Conservation (phyloP, 768 basidiomycete genomes). For the Lentinula raphanica region DNA sequence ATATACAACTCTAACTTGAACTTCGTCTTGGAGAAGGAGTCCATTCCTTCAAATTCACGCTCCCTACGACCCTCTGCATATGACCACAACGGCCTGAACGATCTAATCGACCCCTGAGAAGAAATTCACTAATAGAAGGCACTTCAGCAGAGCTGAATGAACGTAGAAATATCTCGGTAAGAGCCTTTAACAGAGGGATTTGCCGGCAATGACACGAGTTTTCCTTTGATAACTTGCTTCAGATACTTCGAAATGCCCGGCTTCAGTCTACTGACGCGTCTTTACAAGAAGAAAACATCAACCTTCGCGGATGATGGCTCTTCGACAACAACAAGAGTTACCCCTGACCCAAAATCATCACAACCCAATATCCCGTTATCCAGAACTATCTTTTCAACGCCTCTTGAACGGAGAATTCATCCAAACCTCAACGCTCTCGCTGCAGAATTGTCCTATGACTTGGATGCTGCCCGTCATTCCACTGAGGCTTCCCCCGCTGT, state of each 20-base stretch:
- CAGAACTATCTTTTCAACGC: neutral
- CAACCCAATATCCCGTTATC: neutral
- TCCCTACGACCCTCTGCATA: neutral
- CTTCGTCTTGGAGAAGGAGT: neutral
- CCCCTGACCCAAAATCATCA: neutral
- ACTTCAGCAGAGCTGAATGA: constrained; percentile 5
- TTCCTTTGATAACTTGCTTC: neutral
- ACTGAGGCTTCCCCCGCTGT: neutral
- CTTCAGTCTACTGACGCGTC: neutral
- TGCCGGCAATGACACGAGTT: neutral
- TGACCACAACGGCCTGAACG: neutral
- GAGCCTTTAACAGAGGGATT: neutral
- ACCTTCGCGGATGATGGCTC: neutral
- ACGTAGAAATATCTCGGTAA: constrained; percentile 2
- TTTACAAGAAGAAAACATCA: neutral
- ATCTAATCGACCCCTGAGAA: neutral
- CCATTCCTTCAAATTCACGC: neutral
- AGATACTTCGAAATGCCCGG: neutral
- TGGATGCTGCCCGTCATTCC: neutral
- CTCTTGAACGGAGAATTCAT: constrained; percentile 6
- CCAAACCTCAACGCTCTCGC: constrained; percentile 7
- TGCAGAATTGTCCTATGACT: neutral
- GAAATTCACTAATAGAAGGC: neutral
- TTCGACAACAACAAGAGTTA: neutral
- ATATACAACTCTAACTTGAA: neutral